Percentiles rank a stretch among this genome's conserved stretches.
Evolutionary conservation across 2,329 filamentous ascomycete genomes (phyloP).

Genomic region (Alternaria solani): DNA sequence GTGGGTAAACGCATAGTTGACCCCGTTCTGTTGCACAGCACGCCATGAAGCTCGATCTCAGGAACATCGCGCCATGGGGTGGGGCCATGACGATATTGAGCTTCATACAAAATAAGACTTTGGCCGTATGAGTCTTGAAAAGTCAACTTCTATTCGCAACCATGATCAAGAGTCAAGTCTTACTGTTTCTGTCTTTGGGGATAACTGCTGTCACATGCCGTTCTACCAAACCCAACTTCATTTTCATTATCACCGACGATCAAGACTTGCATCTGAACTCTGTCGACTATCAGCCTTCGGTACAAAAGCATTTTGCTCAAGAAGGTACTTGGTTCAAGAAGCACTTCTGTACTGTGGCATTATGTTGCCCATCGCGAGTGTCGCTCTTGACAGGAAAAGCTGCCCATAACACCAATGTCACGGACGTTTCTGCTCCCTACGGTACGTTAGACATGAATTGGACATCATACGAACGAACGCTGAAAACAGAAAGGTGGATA

Average conservation of each 20-base stretch:
- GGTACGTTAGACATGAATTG: constrained; percentile 45
- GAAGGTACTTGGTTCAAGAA: constrained; percentile 67
- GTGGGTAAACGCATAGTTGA: not conserved
- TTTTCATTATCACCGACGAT: constrained; percentile 74
- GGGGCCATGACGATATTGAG: not conserved
- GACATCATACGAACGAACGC: not conserved
- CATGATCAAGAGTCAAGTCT: not conserved
- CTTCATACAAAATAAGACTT: not conserved
- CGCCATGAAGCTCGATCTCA: not conserved
- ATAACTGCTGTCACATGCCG: constrained; percentile 7
- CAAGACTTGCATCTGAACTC: constrained; percentile 71
- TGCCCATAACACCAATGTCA: constrained; percentile 76
- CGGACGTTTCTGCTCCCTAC: constrained; percentile 63
- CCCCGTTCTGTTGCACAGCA: not conserved
- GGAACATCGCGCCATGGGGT: constrained; percentile 3
- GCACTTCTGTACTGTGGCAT: constrained; percentile 71
- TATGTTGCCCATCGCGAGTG: constrained; percentile 74
- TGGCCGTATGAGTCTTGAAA: not conserved
- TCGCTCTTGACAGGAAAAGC: constrained; percentile 71
- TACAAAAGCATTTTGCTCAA: constrained; percentile 64
- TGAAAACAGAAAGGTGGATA: constrained; percentile 59
- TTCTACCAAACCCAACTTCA: constrained; percentile 59
- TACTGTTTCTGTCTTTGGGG: not conserved
- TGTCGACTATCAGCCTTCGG: constrained; percentile 66
- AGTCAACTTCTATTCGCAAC: not conserved